These are phyloP conservation scores for Erigeron philadelphicus DNA, from an alignment of 140 eudicot species.

Conservation along the genomic window DNA sequence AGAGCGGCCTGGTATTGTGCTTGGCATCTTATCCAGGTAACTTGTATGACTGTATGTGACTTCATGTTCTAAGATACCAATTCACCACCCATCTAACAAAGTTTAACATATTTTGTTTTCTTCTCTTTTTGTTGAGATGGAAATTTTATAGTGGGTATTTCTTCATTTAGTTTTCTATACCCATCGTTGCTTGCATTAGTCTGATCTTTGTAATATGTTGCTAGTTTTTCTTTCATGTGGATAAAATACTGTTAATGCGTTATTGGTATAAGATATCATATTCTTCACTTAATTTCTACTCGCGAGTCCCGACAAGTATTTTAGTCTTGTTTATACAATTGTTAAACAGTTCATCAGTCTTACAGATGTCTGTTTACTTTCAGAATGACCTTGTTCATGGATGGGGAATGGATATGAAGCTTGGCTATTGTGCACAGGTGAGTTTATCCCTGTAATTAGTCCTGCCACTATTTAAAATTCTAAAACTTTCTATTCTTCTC, in stretches of 20 bases:
- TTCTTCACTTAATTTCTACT: neutral
- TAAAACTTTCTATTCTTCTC: neutral
- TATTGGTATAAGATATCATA: neutral
- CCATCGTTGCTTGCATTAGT: neutral
- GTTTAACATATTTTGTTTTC: neutral
- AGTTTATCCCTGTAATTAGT: conserved; percentile 13
- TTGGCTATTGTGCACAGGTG: conserved; percentile 95
- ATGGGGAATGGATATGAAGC: conserved; percentile 96
- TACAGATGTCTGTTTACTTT: conserved; percentile 9
- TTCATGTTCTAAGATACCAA: neutral
- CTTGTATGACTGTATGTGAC: neutral
- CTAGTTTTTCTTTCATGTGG: neutral
- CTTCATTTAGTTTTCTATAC: too few species aligned
- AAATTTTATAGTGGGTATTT: neutral
- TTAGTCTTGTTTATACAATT: neutral
- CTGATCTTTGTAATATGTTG: neutral
- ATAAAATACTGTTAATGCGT: neutral
- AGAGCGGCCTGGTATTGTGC: conserved; percentile 90
- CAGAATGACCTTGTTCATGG: conserved; percentile 98
- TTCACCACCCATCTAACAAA: neutral
- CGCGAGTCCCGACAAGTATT: neutral
- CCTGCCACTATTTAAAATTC: neutral
- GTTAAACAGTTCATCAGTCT: neutral
- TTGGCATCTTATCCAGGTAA: conserved; percentile 96
- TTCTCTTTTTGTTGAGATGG: neutral